Evolutionary conservation across 106 monocot genomes (phyloP).

Genomic region (Ottelia alismoides): DNA sequence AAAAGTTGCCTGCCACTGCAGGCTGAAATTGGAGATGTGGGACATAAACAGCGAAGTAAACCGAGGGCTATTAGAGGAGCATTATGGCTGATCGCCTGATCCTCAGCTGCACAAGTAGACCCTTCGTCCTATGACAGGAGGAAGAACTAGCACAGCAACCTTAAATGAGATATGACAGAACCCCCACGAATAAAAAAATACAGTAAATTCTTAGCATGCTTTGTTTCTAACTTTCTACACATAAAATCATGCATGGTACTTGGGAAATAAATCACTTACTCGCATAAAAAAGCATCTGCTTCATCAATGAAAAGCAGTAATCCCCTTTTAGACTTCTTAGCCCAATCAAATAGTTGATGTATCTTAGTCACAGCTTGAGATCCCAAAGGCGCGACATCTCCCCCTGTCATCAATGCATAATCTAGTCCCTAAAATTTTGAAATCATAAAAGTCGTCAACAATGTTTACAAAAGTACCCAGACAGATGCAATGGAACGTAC

Average conservation of each 20-base stretch:
- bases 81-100: no score
- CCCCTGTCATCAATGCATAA: slow-evolving; percentile 96
- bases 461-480: not conserved
- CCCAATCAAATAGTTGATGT: slow-evolving; percentile 94
- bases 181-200: no score
- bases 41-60: no score
- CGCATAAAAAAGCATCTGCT: slow-evolving; percentile 96
- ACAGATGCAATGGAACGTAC: slow-evolving; percentile 23
- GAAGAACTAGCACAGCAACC: no score
- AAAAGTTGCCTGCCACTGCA: no score
- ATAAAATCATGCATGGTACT: no score
- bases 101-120: no score
- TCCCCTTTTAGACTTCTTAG: slow-evolving; percentile 80
- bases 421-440: slow-evolving; percentile 49
- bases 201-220: no score
- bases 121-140: no score
- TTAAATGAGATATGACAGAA: no score
- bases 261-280: slow-evolving; percentile 79
- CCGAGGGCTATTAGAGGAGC: no score
- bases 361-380: slow-evolving; percentile 98
- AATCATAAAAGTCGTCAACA: not conserved
- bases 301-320: slow-evolving; percentile 88
- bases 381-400: slow-evolving; percentile 88
- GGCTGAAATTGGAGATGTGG: no score
- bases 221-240: slow-evolving; percentile 43